Percentiles rank a stretch among this genome's conserved stretches.
Evolutionary conservation across 768 basidiomycete species (phyloP).

Genomic region (Boletus subparvulus): DNA sequence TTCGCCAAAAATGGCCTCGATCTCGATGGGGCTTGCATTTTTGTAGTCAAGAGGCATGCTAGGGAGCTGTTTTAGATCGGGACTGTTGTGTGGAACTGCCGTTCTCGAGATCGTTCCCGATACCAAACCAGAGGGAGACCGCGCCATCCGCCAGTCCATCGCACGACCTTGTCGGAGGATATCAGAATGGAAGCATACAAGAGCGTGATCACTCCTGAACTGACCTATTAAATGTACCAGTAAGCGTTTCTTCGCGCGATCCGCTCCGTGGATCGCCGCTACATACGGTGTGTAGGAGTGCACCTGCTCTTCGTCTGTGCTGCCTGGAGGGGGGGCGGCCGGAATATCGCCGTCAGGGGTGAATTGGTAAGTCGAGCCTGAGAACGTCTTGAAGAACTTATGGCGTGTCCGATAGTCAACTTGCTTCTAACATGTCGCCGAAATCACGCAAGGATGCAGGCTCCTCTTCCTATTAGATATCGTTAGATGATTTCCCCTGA

Average conservation of each 20-base stretch:
- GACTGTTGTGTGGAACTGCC: slow-evolving; percentile 36
- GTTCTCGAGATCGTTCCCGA: slow-evolving; percentile 41
- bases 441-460: slow-evolving; percentile 49
- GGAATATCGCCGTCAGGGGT: slow-evolving; percentile 35
- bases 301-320: slow-evolving; percentile 13
- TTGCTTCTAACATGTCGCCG: slow-evolving; percentile 41
- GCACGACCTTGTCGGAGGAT: slow-evolving; percentile 13
- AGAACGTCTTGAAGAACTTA: slow-evolving; percentile 64
- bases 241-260: slow-evolving; percentile 44
- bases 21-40: slow-evolving; percentile 58
- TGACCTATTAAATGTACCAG: slow-evolving; percentile 41
- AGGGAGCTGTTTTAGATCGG: slow-evolving; percentile 48
- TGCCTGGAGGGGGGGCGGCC: no score
- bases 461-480: slow-evolving; percentile 38
- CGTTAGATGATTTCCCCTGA: slow-evolving; percentile 35
- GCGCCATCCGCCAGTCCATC: slow-evolving; percentile 39
- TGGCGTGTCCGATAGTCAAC: slow-evolving; percentile 48
- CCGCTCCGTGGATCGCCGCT: slow-evolving; percentile 39
- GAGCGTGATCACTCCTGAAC: background rate
- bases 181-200: background rate
- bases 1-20: slow-evolving; percentile 65
- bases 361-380: slow-evolving; percentile 49
- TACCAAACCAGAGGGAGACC: slow-evolving; percentile 45
- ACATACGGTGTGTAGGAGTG: slow-evolving; percentile 41
- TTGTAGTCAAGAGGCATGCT: slow-evolving; percentile 61